Evolutionary conservation across 352 stramenopile genomes (phyloP).

Genomic region (Halophytophthora polymorphica): DNA sequence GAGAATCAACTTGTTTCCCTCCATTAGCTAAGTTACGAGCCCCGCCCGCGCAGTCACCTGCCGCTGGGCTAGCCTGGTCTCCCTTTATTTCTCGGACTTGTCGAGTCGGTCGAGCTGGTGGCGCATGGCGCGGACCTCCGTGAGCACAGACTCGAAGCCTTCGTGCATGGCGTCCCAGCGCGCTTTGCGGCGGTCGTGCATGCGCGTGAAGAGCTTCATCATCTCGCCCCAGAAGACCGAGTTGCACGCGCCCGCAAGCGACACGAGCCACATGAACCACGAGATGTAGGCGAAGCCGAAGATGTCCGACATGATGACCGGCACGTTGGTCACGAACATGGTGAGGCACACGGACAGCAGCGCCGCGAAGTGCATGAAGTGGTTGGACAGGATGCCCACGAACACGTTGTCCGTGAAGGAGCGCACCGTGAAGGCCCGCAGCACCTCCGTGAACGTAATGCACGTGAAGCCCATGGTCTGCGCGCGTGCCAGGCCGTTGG

Average conservation of each 20-base stretch:
- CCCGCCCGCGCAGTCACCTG: no score
- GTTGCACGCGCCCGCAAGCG: constrained; percentile 35
- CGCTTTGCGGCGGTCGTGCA: constrained; percentile 29
- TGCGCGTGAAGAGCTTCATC: constrained; percentile 41
- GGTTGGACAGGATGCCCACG: constrained; percentile 62
- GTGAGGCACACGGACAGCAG: constrained; percentile 57
- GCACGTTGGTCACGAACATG: constrained; percentile 47
- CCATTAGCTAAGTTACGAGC: no score
- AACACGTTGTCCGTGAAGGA: constrained; percentile 69
- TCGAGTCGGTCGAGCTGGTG: constrained; percentile 54
- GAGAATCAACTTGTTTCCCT: no score
- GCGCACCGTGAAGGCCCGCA: constrained; percentile 75
- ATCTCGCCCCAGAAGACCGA: constrained; percentile 58
- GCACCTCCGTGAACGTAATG: constrained; percentile 67
- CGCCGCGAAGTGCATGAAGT: constrained; percentile 55
- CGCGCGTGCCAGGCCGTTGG: constrained; percentile 50
- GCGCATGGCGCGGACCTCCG: constrained; percentile 57
- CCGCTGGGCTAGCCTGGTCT: no score
- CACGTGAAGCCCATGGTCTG: constrained; percentile 78
- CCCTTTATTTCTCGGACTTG: no score
- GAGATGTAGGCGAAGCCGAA: constrained; percentile 70
- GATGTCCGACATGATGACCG: constrained; percentile 58
- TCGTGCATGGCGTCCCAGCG: constrained; percentile 46
- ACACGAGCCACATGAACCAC: constrained; percentile 56
- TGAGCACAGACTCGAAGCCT: constrained; percentile 52